Evolutionary conservation across 768 basidiomycete species (phyloP).

Genomic region (Pisolithus tinctorius): DNA sequence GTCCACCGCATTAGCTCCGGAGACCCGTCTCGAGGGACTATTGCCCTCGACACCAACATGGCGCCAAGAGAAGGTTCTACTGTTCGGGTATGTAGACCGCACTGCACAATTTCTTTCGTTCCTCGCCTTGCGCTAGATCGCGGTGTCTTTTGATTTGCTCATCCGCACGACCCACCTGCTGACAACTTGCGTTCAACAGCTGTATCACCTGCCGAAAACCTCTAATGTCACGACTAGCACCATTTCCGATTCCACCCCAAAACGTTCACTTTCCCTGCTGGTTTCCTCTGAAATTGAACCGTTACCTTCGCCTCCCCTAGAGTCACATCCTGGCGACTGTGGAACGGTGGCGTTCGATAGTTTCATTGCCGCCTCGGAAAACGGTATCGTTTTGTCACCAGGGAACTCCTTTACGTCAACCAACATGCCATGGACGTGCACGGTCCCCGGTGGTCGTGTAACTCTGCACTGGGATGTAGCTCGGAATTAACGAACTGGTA

Average conservation of each 20-base stretch:
- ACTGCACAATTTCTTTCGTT: background rate
- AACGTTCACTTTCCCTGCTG: constrained; percentile 17
- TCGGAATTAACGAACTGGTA: background rate
- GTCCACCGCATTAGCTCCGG: constrained; percentile 61
- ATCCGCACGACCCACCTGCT: background rate
- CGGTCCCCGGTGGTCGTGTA: constrained; percentile 28
- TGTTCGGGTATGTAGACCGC: constrained; percentile 39
- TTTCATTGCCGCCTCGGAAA: constrained; percentile 49
- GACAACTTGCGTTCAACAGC: constrained; percentile 22
- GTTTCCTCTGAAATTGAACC: constrained; percentile 16
- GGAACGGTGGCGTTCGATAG: constrained; percentile 5
- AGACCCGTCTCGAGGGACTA: constrained; percentile 61
- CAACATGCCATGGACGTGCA: constrained; percentile 34
- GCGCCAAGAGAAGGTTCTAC: constrained; percentile 44
- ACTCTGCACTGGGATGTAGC: constrained; percentile 11
- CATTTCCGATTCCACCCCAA: constrained; percentile 1
- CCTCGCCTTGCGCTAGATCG: background rate
- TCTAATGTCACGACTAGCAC: background rate
- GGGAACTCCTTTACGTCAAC: constrained; percentile 4
- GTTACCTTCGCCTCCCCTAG: background rate
- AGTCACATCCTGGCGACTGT: constrained; percentile 13
- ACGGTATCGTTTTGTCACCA: constrained; percentile 39
- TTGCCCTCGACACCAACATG: constrained; percentile 50
- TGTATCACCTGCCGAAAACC: constrained; percentile 34
- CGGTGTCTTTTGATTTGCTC: background rate